Conservation (phyloP, 2,329 filamentous ascomycete genomes). For the Penicillium sp. region DNA sequence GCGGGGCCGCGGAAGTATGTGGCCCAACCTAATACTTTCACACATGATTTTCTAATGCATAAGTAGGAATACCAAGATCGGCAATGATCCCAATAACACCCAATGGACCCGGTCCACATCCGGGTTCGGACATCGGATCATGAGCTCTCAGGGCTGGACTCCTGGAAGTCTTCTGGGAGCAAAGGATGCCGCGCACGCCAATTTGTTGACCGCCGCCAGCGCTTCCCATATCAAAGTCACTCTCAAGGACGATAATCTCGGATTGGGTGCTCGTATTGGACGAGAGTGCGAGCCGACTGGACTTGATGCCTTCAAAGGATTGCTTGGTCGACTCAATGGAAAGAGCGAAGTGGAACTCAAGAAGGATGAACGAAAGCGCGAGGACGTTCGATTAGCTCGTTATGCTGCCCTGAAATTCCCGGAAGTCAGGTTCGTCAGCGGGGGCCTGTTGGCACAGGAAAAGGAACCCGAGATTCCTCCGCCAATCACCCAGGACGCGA, state of each 20-base stretch:
- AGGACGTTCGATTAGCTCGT: constrained; percentile 67
- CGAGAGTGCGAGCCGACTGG: constrained; percentile 74
- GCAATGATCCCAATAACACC: constrained; percentile 92
- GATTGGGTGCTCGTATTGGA: constrained; percentile 76
- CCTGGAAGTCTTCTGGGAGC: constrained; percentile 81
- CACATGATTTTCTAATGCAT: neutral
- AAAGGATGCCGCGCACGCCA: constrained; percentile 69
- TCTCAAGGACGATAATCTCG: constrained; percentile 87
- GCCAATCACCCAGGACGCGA: constrained; percentile 50
- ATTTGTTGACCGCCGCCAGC: constrained; percentile 74
- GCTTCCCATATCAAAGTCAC: constrained; percentile 79
- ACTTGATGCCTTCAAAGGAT: constrained; percentile 77
- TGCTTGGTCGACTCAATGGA: constrained; percentile 86
- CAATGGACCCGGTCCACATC: constrained; percentile 80
- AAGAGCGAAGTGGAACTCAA: constrained; percentile 71
- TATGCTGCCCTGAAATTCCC: constrained; percentile 77
- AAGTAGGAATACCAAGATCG: constrained; percentile 66
- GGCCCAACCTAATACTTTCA: neutral
- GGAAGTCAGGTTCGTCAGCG: constrained; percentile 78
- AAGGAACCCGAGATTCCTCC: constrained; percentile 29
- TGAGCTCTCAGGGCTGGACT: constrained; percentile 84
- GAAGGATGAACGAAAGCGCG: constrained; percentile 64
- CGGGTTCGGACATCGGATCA: constrained; percentile 84
- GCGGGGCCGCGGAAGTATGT: constrained; percentile 64
- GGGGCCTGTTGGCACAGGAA: constrained; percentile 68